Base-by-base conservation (phyloP, 305 asterid genomes). In the Fraxinus albicans region DNA sequence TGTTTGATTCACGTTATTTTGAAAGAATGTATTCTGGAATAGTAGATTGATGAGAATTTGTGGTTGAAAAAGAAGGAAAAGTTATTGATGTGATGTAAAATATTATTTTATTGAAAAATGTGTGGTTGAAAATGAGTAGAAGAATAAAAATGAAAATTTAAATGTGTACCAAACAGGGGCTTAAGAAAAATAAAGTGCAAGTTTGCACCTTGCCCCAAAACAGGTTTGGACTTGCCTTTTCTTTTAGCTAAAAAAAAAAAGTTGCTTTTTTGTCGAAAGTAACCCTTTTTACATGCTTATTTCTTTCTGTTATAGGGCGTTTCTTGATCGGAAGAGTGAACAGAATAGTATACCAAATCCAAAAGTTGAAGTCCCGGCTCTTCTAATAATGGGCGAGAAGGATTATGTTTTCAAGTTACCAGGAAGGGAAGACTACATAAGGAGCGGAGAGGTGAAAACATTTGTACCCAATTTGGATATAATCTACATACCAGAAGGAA, bases 311-410 rank as follows among this genome's bases (percentile, higher is more conserved):
- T 73, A 6, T 73, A 73, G 77, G 77, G 77, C 77, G 27, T 3
- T 1, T 17, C 47, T 35, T 33, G 42, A 69, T 69, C 74, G 42
- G 42, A 70, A 73, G 13, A n/a, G 27, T 17, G 77, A 34, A 33
- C 47, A 73, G 47, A 34, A 34, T 17, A 34, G 47, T n/a, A 34
- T 33, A 73, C 77, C 77, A 12, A 73, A 73, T 34, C 82, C 80
- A n/a, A 86, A 34, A 84, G 84, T 86, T 21, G 72, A 86, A 53
- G 81, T 33, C 79, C 91, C 91, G 12, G 65, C 86, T 10, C 81
- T 88, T 55, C 58, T 88, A 74, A 84, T 88, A 23, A 88, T 88
- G 88, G 91, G 89, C 9, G 84, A 88, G 70, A 84, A 78, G 36
- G 91, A 88, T 80, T 86, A 88, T 78, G 88, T 58, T 40, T 33